Evolutionary conservation across 331 rosid species (phyloP).

Genomic region (Acacia pycnantha): DNA sequence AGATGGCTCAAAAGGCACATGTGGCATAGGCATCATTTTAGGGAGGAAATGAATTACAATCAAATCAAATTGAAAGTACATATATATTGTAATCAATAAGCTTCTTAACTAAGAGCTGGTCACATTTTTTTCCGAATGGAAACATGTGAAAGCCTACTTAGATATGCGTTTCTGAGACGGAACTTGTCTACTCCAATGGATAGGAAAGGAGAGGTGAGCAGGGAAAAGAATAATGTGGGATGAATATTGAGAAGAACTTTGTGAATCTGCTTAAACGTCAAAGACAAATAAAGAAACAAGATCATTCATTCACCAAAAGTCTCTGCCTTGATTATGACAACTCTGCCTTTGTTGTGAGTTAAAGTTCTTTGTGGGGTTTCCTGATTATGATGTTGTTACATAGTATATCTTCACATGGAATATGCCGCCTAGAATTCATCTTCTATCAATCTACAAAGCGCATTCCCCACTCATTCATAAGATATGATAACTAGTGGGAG

Average conservation of each 20-base stretch:
- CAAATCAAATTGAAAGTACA: too few relatives aligned
- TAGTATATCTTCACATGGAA: constrained; percentile 16
- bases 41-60: background rate
- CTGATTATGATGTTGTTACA: background rate
- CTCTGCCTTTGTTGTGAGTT: background rate
- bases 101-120: background rate
- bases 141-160: background rate
- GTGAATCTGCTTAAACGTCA: background rate
- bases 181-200: background rate
- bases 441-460: too few relatives aligned
- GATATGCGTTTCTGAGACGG: background rate
- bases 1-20: background rate
- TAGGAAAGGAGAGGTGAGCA: too few relatives aligned
- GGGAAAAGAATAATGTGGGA: too few relatives aligned
- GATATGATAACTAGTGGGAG: too few relatives aligned
- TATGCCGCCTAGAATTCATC: background rate
- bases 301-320: background rate
- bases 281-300: background rate
- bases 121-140: background rate
- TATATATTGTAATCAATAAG: too few relatives aligned
- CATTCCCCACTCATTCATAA: too few relatives aligned
- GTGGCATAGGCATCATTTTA: background rate
- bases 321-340: constrained; percentile 25
- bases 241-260: background rate
- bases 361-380: background rate